phyloP scores from a whole-genome alignment of 2,329 filamentous ascomycete species.

The Ascochyta fabae region DNA sequence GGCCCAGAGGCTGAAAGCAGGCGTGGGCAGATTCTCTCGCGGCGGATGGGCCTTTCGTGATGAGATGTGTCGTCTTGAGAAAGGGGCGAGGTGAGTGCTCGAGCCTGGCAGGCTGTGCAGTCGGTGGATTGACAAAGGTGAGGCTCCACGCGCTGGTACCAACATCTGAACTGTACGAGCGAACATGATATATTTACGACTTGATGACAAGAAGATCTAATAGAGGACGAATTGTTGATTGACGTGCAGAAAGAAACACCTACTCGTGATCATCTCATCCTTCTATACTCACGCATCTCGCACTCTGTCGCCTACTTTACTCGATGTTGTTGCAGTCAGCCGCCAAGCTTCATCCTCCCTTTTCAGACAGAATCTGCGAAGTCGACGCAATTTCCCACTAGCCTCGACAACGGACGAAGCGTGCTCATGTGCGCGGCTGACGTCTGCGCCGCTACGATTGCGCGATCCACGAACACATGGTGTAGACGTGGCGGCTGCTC shows the following conservation, averaged over 20 bases:
- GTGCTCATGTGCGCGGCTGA: slow-evolving; percentile 21
- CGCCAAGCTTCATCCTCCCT: slow-evolving; percentile 32
- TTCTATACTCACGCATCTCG: slow-evolving; percentile 15
- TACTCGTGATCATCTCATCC: not conserved
- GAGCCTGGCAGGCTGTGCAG: slow-evolving; percentile 8
- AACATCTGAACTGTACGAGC: slow-evolving; percentile 5
- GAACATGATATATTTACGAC: not conserved
- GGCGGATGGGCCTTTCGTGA: not conserved
- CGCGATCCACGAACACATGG: slow-evolving; percentile 20
- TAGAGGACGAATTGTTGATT: not conserved
- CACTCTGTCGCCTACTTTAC: slow-evolving; percentile 14
- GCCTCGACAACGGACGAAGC: slow-evolving; percentile 5
- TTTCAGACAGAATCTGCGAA: slow-evolving; percentile 36
- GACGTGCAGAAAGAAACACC: not conserved
- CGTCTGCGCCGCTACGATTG: slow-evolving; percentile 18
- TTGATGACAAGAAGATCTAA: not conserved
- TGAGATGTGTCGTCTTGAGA: not conserved
- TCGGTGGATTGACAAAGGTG: slow-evolving; percentile 8
- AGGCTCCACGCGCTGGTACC: slow-evolving; percentile 18
- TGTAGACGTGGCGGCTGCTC: slow-evolving; percentile 6
- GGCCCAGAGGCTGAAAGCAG: slow-evolving; percentile 23
- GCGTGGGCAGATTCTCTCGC: not conserved
- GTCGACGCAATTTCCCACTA: slow-evolving; percentile 32
- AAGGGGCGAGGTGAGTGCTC: not conserved
- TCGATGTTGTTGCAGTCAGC: slow-evolving; percentile 6